These are phyloP conservation scores for Scheffersomyces lignosus DNA, from an alignment of 805 yeast species.

Conservation along the genomic window DNA sequence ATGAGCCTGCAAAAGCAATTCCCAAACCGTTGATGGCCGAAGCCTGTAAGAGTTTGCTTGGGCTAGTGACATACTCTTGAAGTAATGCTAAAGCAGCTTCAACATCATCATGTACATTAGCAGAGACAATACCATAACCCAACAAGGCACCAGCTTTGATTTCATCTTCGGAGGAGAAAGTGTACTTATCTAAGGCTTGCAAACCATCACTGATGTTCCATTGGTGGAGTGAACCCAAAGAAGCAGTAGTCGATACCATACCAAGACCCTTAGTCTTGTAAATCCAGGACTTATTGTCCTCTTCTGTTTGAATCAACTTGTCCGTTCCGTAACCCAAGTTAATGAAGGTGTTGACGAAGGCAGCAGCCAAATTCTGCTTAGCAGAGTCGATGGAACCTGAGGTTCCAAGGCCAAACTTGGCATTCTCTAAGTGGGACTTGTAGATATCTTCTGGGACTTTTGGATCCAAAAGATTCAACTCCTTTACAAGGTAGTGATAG, in stretches of 20 bases:
- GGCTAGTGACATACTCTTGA: slow-evolving; percentile 74
- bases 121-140: slow-evolving; percentile 90
- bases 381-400: slow-evolving; percentile 75
- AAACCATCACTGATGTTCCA: slow-evolving; percentile 92
- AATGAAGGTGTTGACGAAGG: slow-evolving; percentile 90
- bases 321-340: slow-evolving; percentile 91
- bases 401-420: slow-evolving; percentile 57
- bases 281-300: slow-evolving; percentile 76
- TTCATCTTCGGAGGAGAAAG: slow-evolving; percentile 82
- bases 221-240: slow-evolving; percentile 83
- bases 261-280: slow-evolving; percentile 91
- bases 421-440: slow-evolving; percentile 82
- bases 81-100: slow-evolving; percentile 87
- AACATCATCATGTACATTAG: slow-evolving; percentile 93
- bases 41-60: slow-evolving; percentile 63
- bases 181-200: slow-evolving; percentile 83
- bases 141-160: slow-evolving; percentile 94
- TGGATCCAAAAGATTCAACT: slow-evolving; percentile 84
- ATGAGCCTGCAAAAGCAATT: slow-evolving; percentile 91
- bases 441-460: slow-evolving; percentile 94
- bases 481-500: slow-evolving; percentile 77
- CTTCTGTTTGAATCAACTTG: slow-evolving; percentile 72
- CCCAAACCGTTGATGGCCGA: slow-evolving; percentile 92
- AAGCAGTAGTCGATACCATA: slow-evolving; percentile 88
- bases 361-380: slow-evolving; percentile 89